A percentile compares a stretch with the other conserved stretches of the same genome.
Conservation (phyloP, 164 flowering plant genomes). For the Piper betle region DNA sequence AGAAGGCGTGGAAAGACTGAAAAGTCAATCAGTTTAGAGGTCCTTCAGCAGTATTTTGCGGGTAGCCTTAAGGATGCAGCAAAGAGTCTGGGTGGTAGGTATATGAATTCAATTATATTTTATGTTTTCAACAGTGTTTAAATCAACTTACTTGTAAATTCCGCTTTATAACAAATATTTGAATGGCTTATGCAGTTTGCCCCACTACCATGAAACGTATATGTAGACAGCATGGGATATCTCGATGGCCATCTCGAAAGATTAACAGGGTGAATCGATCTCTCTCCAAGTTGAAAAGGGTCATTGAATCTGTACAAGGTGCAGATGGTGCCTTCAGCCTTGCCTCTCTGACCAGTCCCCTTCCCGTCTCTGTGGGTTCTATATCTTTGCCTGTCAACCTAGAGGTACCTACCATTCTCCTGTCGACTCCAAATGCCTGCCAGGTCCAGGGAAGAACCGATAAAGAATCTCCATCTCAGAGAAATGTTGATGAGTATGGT, state of each 20-base stretch:
- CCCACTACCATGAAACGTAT: conserved; percentile 99
- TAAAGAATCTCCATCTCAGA: conserved; percentile 11
- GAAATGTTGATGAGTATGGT: conserved; percentile 16
- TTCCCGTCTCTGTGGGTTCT: conserved; percentile 52
- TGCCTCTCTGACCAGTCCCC: conserved; percentile 42
- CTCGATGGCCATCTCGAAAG: conserved; percentile 97
- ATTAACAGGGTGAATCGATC: conserved; percentile 92
- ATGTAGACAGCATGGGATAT: conserved; percentile 93
- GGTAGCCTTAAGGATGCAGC: conserved; percentile 99
- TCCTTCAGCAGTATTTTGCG: conserved; percentile 83
- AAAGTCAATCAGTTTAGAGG: conserved; percentile 82
- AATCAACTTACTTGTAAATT: background rate
- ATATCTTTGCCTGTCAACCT: conserved; percentile 43
- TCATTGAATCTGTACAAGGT: conserved; percentile 90
- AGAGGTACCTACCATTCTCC: conserved; percentile 26
- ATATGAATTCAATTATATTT: background rate
- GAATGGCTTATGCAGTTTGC: conserved; percentile 53
- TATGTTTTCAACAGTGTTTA: background rate
- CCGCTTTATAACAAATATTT: conserved; percentile 3
- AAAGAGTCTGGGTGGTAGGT: conserved; percentile 87
- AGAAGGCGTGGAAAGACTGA: conserved; percentile 76
- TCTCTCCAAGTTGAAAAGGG: conserved; percentile 75
- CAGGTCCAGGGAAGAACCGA: conserved; percentile 22
- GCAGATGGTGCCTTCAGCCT: conserved; percentile 56
- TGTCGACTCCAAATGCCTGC: conserved; percentile 18